Evolutionary conservation across 2,329 filamentous ascomycete species (phyloP).

Genomic region (Xylariomycetidae sp.): DNA sequence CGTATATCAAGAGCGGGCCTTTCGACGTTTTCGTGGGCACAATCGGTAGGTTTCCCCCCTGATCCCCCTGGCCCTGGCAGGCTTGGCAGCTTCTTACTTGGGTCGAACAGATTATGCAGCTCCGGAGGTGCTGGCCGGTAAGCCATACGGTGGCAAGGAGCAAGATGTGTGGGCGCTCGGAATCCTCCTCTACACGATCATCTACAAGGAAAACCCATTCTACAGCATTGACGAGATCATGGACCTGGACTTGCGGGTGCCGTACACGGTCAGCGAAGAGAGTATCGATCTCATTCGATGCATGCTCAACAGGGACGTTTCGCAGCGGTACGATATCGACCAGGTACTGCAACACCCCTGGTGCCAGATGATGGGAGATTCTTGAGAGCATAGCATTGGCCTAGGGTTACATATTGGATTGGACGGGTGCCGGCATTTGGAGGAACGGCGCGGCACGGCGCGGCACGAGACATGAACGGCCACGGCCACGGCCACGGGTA

Average conservation of each 20-base stretch:
- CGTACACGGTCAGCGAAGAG: conserved; percentile 81
- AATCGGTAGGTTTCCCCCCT: conserved; percentile 62
- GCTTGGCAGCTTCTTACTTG: conserved; percentile 7
- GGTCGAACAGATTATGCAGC: conserved; percentile 77
- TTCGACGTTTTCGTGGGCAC: conserved; percentile 99
- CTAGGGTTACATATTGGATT: no score
- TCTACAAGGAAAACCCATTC: conserved; percentile 99
- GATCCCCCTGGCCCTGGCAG: neutral
- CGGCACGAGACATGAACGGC: no score
- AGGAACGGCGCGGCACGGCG: no score
- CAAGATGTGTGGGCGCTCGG: conserved; percentile 98
- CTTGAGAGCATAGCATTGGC: neutral
- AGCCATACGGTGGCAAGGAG: conserved; percentile 88
- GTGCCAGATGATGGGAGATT: conserved; percentile 38
- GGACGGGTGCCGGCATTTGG: no score
- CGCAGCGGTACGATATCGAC: conserved; percentile 75
- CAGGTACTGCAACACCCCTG: conserved; percentile 88
- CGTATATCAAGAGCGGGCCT: conserved; percentile 96
- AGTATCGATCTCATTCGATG: conserved; percentile 86
- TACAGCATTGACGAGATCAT: conserved; percentile 99
- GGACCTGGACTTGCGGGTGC: conserved; percentile 89
- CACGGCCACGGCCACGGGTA: no score
- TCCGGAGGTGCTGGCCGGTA: conserved; percentile 91
- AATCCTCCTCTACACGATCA: conserved; percentile 94
- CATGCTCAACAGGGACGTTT: conserved; percentile 90